phyloP scores from a whole-genome alignment of 2,329 filamentous ascomycete species.

The Aschersonia sp. region DNA sequence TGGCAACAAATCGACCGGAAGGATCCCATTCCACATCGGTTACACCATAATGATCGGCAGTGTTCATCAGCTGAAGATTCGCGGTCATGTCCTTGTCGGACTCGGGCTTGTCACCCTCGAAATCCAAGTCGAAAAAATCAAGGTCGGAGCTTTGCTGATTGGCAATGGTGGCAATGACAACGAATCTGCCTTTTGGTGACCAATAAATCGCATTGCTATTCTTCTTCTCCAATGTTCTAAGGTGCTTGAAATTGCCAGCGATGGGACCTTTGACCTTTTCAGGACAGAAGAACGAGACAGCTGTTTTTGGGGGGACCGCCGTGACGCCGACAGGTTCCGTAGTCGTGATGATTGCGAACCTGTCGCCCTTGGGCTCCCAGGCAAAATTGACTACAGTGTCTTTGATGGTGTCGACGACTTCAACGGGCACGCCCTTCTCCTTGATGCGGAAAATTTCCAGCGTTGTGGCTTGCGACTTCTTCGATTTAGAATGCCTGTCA shows the following conservation, averaged over 20 bases:
- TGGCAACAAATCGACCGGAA: constrained; percentile 85
- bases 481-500: constrained; percentile 95
- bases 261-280: constrained; percentile 77
- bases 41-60: constrained; percentile 88
- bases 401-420: constrained; percentile 95
- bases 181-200: constrained; percentile 90
- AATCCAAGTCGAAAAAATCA: constrained; percentile 96
- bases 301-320: constrained; percentile 82
- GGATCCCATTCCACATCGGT: constrained; percentile 98
- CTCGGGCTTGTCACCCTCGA: constrained; percentile 91
- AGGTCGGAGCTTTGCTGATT: constrained; percentile 90
- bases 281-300: constrained; percentile 90
- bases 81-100: constrained; percentile 86
- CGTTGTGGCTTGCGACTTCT: constrained; percentile 94
- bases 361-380: constrained; percentile 96
- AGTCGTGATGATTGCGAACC: constrained; percentile 93
- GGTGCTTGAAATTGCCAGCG: constrained; percentile 89
- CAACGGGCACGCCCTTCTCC: constrained; percentile 96
- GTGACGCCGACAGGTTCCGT: constrained; percentile 66
- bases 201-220: constrained; percentile 99
- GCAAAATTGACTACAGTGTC: constrained; percentile 99
- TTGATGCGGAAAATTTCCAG: constrained; percentile 95
- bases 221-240: constrained; percentile 95
- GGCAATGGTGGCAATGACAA: constrained; percentile 83
- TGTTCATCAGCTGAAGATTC: constrained; percentile 90